Evolutionary conservation across 2,329 filamentous ascomycete genomes (phyloP).

Genomic region (Paraphoma sp.): DNA sequence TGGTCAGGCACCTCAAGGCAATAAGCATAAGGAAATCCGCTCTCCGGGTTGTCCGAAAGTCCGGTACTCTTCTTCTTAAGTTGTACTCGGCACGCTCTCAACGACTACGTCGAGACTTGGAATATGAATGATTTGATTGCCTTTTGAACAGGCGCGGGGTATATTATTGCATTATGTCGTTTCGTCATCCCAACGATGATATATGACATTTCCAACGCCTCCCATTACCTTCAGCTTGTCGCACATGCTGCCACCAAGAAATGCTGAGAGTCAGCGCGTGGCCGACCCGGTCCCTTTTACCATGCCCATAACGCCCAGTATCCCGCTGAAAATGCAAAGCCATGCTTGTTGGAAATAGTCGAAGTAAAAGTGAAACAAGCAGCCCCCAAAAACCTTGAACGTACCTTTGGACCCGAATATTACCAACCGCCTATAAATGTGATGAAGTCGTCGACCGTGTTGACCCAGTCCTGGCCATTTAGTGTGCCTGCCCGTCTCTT

Average conservation of each 20-base stretch:
- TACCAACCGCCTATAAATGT: slow-evolving; percentile 40
- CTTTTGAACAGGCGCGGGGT: not conserved
- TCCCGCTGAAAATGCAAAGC: not conserved
- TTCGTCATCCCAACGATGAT: not conserved
- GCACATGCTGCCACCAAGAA: not conserved
- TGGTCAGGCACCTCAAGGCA: not conserved
- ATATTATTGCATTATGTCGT: not conserved
- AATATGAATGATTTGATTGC: not conserved
- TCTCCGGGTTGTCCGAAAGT: not conserved
- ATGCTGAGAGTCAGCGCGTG: not conserved
- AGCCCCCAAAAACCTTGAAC: not conserved
- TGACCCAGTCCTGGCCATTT: slow-evolving; percentile 44
- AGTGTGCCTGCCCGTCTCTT: slow-evolving; percentile 38
- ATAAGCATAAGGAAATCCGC: not conserved
- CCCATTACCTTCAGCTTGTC: not conserved
- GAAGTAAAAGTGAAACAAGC: not conserved
- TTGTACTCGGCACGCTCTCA: no score
- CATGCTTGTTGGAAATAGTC: not conserved
- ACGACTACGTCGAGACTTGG: not conserved
- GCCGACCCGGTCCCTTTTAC: not conserved
- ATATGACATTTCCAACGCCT: not conserved
- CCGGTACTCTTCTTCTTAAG: not conserved
- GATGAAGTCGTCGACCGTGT: slow-evolving; percentile 44
- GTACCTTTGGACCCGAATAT: not conserved
- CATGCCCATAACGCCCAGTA: not conserved